Base-by-base conservation (phyloP, 2,329 filamentous ascomycete genomes). In the Fusarium coffeatum region DNA sequence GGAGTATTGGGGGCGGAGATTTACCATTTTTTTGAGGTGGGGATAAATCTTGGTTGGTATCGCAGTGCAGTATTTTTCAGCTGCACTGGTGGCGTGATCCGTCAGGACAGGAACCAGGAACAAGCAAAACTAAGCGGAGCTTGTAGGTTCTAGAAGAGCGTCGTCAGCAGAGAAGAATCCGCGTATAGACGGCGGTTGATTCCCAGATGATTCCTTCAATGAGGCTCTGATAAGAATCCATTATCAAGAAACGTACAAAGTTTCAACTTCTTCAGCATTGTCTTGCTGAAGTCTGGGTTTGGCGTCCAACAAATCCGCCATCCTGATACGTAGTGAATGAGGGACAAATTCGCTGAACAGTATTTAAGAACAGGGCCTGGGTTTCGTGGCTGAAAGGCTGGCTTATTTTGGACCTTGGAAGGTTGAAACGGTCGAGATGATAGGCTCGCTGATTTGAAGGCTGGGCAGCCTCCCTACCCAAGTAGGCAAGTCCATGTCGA, bases 91-190 rank as follows among this genome's bases (percentile, higher is more conserved):
- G 63, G 69, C 62, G 54, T 64, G 59, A 69, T 60, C 66, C 46
- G 55, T 54, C 46, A 73, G 68, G 70, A 64, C 66, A 73, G 68
- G 70, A 64, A 69, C 59, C 68, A 72, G 72, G 71, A 72, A 73
- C 69, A 56, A 69, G 59, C 28, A 59, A 58, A 40, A 42, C 18
- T 59, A 54, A 55, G 47, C 57, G 45, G 43, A 63, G 55, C 42
- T 45, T 48, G 28, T 22, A 55, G 30, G 53, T 54, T 68, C 48
- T 42, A 40, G 45, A 55, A 53, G 59, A 67, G 47, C 64, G 27
- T 67, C 56, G n/a, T 30, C 20, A 48, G 25, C 5, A 25, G 20
- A 7, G 30, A 42, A 53, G 20, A 25, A 22, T 22, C 16, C 40
- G 43, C n/a, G 28, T 22, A 45, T 42, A 47, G n/a, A 22, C 20